These are phyloP conservation scores for Gillenia trifoliata DNA, from an alignment of 306 rosid genomes.

Conservation along the genomic window DNA sequence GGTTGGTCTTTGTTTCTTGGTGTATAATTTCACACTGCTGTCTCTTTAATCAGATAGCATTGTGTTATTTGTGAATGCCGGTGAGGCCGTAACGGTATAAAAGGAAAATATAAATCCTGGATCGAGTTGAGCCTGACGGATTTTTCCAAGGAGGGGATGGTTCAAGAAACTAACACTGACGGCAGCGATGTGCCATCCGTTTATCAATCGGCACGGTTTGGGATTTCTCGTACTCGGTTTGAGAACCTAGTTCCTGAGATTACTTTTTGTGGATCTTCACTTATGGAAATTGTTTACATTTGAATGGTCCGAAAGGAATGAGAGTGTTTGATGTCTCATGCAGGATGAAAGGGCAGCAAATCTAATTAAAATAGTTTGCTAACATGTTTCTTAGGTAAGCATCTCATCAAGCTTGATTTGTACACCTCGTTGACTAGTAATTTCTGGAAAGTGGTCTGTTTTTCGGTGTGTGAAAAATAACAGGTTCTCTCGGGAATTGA, in stretches of 20 bases:
- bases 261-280: slow-evolving; percentile 23
- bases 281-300: slow-evolving; percentile 24
- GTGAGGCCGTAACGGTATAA: slow-evolving; percentile 3
- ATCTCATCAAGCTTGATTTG: neutral
- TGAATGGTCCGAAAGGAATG: slow-evolving; percentile 29
- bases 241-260: slow-evolving; percentile 13
- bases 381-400: neutral
- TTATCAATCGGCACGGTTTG: slow-evolving; percentile 28
- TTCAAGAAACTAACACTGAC: slow-evolving; percentile 16
- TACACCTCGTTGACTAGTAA: neutral
- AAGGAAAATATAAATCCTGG: neutral
- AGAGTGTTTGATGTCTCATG: slow-evolving; percentile 21
- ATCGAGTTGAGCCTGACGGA: slow-evolving; percentile 1
- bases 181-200: slow-evolving; percentile 15
- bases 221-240: slow-evolving; percentile 14
- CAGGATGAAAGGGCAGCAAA: slow-evolving; percentile 28
- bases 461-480: neutral
- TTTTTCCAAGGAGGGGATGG: slow-evolving; percentile 24
- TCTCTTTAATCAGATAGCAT: slow-evolving; percentile 6
- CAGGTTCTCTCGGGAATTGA: slow-evolving; percentile 23
- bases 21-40: neutral
- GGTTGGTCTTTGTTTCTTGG: neutral
- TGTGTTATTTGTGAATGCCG: slow-evolving; percentile 23
- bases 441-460: neutral
- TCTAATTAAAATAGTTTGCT: neutral